phyloP scores from a whole-genome alignment of 768 basidiomycete species.

The Rhodosporidiobolus odoratus region DNA sequence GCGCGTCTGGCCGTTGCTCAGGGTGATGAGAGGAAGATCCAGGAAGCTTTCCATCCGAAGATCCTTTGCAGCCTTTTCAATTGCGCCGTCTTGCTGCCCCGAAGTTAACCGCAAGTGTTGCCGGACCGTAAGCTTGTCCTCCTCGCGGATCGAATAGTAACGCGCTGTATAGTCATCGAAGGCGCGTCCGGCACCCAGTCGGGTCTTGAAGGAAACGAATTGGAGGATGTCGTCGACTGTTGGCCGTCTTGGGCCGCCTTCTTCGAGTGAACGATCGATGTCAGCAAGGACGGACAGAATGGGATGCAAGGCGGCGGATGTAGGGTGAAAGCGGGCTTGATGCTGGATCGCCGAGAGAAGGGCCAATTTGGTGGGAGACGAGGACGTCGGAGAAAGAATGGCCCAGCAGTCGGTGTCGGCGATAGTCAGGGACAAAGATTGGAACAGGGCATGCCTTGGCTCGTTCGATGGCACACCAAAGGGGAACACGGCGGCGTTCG shows the following conservation, averaged over 20 bases:
- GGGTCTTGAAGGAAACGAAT: constrained; percentile 39
- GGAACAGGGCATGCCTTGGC: constrained; percentile 13
- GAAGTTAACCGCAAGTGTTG: constrained; percentile 60
- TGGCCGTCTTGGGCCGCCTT: constrained; percentile 22
- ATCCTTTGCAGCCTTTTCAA: constrained; percentile 56
- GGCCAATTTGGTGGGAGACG: constrained; percentile 3
- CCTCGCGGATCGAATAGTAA: constrained; percentile 77
- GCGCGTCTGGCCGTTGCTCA: constrained; percentile 89
- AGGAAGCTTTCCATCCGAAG: constrained; percentile 62
- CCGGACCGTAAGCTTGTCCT: constrained; percentile 69
- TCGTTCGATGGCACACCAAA: constrained; percentile 22
- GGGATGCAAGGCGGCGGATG: constrained; percentile 39
- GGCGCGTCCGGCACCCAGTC: constrained; percentile 50
- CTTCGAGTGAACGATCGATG: background rate
- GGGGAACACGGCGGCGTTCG: constrained; percentile 20
- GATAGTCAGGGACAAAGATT: constrained; percentile 12
- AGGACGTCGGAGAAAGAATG: constrained; percentile 22
- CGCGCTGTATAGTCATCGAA: constrained; percentile 92
- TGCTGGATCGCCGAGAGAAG: constrained; percentile 21
- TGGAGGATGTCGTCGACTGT: constrained; percentile 33
- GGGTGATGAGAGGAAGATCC: constrained; percentile 74
- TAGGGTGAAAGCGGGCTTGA: constrained; percentile 24
- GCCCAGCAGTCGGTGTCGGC: constrained; percentile 24
- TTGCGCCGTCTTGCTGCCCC: constrained; percentile 39
- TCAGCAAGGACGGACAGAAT: constrained; percentile 14